Evolutionary conservation across 345 rosid genomes (phyloP).

Genomic region (Clausena lansium): DNA sequence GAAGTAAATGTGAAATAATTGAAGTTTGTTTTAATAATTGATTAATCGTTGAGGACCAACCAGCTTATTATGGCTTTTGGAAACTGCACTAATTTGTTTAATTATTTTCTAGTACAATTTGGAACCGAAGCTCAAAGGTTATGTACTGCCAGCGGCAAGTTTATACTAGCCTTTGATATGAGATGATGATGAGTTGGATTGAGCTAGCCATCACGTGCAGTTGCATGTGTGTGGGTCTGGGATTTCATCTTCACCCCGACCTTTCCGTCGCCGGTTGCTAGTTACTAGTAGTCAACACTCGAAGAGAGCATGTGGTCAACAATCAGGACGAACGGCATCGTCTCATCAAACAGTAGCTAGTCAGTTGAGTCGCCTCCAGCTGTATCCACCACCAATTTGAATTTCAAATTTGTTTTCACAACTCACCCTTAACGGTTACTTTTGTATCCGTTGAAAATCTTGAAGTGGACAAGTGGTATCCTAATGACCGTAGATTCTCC

Average conservation of each 20-base stretch:
- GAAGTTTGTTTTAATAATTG: too few species aligned
- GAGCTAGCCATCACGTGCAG: not conserved
- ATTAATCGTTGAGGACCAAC: too few species aligned
- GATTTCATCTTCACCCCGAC: too few species aligned
- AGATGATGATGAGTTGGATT: not conserved
- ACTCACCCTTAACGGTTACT: constrained; percentile 8
- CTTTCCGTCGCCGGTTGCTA: not conserved
- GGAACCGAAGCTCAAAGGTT: not conserved
- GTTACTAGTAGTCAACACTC: not conserved
- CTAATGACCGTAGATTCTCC: constrained; percentile 17
- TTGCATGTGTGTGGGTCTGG: not conserved
- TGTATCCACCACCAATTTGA: constrained; percentile 16
- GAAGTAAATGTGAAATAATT: too few species aligned
- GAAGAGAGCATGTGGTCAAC: not conserved
- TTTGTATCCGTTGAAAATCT: constrained; percentile 14
- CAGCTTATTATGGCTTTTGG: not conserved
- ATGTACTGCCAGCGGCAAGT: not conserved
- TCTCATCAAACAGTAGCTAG: not conserved
- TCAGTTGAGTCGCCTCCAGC: constrained; percentile 15
- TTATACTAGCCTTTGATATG: not conserved
- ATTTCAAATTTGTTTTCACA: constrained; percentile 9
- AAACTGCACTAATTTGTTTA: not conserved
- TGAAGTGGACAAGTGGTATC: constrained; percentile 19
- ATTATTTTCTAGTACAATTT: not conserved
- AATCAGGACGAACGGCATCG: not conserved